These are phyloP conservation scores for Cicer cuneatum DNA, from an alignment of 306 rosid genomes.

Conservation along the genomic window DNA sequence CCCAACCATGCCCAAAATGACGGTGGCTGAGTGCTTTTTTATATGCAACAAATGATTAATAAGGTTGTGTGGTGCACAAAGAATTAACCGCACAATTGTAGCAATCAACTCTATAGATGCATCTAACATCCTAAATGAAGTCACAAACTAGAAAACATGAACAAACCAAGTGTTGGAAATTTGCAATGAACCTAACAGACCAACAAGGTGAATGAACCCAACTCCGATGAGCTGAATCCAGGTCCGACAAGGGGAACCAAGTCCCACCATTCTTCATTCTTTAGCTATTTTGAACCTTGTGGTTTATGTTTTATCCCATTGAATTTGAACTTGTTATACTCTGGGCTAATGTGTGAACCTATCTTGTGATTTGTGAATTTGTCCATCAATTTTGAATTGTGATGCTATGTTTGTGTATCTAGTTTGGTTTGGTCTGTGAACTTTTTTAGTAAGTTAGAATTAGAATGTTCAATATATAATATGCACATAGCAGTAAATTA, in stretches of 20 bases:
- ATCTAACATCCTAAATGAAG: background rate
- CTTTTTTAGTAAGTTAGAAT: conserved; percentile 1
- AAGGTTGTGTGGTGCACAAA: background rate
- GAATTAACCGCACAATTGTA: background rate
- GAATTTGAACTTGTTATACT: background rate
- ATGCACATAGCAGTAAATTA: background rate
- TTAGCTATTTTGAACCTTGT: background rate
- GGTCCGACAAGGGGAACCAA: background rate
- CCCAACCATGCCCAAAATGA: conserved; percentile 1
- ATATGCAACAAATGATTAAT: background rate
- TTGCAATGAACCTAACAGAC: background rate
- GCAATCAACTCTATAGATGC: background rate
- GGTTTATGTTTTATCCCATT: background rate
- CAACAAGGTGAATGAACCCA: background rate
- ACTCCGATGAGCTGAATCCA: background rate
- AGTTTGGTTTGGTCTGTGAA: background rate
- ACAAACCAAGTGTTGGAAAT: background rate
- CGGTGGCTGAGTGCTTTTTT: background rate
- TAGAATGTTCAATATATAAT: background rate
- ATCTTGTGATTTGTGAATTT: background rate
- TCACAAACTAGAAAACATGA: background rate
- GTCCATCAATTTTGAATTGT: background rate
- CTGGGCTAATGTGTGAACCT: background rate
- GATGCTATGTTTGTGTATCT: background rate
- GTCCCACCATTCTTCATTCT: background rate